These are phyloP conservation scores for grape (Vitis vinifera) DNA, from an alignment of 164 flowering plant genomes.

Conservation along the genomic window DNA sequence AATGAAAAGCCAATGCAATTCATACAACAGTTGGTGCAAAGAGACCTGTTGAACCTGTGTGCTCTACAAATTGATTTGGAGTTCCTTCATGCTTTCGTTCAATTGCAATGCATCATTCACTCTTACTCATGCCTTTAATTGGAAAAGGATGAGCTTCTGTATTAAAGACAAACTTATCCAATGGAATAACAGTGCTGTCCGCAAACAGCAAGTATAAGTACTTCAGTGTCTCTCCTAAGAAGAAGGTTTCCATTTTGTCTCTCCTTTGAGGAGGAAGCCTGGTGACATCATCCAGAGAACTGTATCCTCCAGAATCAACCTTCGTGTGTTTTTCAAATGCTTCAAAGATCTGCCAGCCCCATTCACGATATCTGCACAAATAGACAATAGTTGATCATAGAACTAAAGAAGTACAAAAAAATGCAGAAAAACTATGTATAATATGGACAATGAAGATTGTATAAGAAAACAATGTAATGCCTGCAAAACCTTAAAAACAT, in stretches of 20 bases:
- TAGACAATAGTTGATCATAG: neutral
- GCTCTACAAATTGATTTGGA: neutral
- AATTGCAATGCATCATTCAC: conserved; percentile 5
- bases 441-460: neutral
- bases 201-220: conserved; percentile 85
- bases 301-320: conserved; percentile 87
- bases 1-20: conserved; percentile 2
- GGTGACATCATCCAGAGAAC: conserved; percentile 89
- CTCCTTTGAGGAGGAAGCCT: conserved; percentile 72
- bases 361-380: conserved; percentile 81
- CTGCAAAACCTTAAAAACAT: conserved; percentile 19
- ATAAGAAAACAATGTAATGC: neutral
- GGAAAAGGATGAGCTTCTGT: conserved; percentile 96
- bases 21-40: neutral
- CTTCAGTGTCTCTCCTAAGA: conserved; percentile 90
- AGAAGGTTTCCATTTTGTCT: conserved; percentile 99
- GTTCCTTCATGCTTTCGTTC: neutral
- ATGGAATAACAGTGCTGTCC: conserved; percentile 58
- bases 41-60: neutral
- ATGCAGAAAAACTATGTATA: neutral
- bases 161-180: conserved; percentile 90
- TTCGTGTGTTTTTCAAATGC: conserved; percentile 85
- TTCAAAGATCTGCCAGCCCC: conserved; percentile 97
- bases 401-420: neutral
- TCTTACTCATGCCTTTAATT: conserved; percentile 26